Evolutionary conservation across 139 green algal genomes (phyloP), one percentile per base, ranked within the genome.

Genomic region (Coelastrella sp.): DNA sequence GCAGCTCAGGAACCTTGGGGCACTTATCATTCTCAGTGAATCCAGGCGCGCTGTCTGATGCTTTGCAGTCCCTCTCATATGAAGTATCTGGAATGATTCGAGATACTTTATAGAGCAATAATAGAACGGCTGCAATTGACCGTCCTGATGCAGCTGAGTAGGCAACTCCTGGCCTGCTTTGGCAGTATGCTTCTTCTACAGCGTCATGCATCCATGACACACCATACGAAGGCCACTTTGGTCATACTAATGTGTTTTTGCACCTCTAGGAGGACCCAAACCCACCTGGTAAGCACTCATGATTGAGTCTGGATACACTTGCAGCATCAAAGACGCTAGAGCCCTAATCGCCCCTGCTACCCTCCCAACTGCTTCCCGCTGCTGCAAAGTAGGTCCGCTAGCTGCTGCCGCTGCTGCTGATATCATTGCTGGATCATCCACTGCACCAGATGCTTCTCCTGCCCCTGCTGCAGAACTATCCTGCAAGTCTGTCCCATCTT

Each of bases 271-370:
- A 2, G 41, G 13, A 17, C 27, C 57, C 11, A 23, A 2, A 79
- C 88, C 21, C 41, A 89, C 87, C 88, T 92, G 73, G 83, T 91
- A 93, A 0, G 79, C 77, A n/a, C 82, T 81, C 71, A 92, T 66
- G 17, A 96, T 91, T 32, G 91, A 83, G 2, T 86, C 74, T 0
- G 91, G 85, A 51, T 90, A 93, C 11, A 97, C 87, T 45, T 90
- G 86, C 38, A 96, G 82, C 83, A 91, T 91, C 41, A 96, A 86
- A 38, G 64, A 75, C 19, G 88, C 91, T 4, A 97, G 87, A 17
- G 86, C 92, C 25, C 92, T 80, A 3, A 98, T 81, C 0, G 92
- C 89, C 35, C 92, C 91, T 0, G 91, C 91, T 17, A 94, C 86
- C 21, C 84, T 60, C 78, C 86, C 88, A 17, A 92, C 90, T 19